These are phyloP conservation scores for Beauveria sp. DNA, from an alignment of 2,329 filamentous ascomycete species.

Conservation along the genomic window DNA sequence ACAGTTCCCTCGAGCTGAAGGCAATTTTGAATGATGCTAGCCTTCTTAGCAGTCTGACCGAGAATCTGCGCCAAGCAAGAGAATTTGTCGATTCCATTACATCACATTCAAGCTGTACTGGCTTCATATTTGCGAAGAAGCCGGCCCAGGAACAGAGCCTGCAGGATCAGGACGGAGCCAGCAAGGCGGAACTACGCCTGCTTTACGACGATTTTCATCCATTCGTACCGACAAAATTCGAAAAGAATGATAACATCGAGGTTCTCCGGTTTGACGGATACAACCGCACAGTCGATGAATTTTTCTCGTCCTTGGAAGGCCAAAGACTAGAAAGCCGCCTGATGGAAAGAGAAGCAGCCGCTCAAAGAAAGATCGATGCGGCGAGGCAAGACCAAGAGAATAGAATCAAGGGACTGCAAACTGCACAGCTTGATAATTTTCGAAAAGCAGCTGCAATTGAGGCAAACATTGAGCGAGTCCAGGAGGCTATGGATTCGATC, in stretches of 20 bases:
- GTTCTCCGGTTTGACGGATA: conserved; percentile 76
- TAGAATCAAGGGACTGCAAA: conserved; percentile 74
- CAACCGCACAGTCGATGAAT: conserved; percentile 91
- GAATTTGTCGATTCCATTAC: conserved; percentile 63
- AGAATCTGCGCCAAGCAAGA: conserved; percentile 62
- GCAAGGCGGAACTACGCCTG: conserved; percentile 32
- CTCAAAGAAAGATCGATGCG: conserved; percentile 78
- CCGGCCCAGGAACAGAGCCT: background rate
- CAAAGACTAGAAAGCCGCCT: conserved; percentile 83
- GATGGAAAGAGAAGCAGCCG: conserved; percentile 71
- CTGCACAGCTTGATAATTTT: conserved; percentile 73
- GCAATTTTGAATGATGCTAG: conserved; percentile 61
- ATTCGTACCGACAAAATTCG: conserved; percentile 76
- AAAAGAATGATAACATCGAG: conserved; percentile 54
- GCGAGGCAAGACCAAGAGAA: conserved; percentile 77
- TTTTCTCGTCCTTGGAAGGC: conserved; percentile 93
- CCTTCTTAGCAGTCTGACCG: conserved; percentile 59
- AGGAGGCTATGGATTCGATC: conserved; percentile 87
- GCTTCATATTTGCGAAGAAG: conserved; percentile 80
- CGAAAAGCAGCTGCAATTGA: conserved; percentile 87
- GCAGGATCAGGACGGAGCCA: conserved; percentile 18
- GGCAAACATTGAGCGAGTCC: conserved; percentile 81
- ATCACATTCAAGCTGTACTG: conserved; percentile 56
- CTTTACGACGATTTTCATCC: conserved; percentile 95
- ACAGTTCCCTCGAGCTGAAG: conserved; percentile 58